phyloP scores from a whole-genome alignment of 108 stramenopile species.

The Skeletonema menzelii region DNA sequence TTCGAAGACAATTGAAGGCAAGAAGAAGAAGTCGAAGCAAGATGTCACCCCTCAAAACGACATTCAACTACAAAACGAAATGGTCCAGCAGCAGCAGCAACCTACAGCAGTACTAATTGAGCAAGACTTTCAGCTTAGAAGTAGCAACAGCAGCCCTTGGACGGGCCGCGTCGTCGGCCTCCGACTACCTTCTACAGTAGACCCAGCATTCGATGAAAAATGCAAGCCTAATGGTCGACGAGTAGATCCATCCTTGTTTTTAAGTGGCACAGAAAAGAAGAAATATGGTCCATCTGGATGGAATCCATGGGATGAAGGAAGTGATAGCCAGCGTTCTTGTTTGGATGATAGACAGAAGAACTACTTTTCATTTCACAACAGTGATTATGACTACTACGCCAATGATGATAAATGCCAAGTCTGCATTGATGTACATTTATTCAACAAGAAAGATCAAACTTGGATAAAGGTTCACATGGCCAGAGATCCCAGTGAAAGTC shows the following conservation, averaged over 20 bases:
- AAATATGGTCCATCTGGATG: not conserved
- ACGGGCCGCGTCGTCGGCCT: constrained; percentile 22
- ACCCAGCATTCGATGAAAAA: constrained; percentile 11
- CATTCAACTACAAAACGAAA: not conserved
- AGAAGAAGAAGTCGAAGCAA: not conserved
- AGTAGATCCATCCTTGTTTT: constrained; percentile 15
- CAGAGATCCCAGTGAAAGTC: constrained; percentile 27
- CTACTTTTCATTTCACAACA: not conserved
- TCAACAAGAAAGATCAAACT: not conserved
- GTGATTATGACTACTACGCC: constrained; percentile 13
- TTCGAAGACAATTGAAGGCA: not conserved
- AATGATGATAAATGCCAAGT: not conserved
- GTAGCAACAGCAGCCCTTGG: not conserved
- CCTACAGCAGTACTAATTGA: not conserved
- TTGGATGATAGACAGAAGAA: not conserved
- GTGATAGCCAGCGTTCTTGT: not conserved
- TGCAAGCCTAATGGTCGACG: constrained; percentile 14
- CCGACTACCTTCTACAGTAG: constrained; percentile 10
- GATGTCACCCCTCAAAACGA: not conserved
- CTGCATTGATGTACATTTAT: not conserved
- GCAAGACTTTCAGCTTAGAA: not conserved
- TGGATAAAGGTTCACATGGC: constrained; percentile 33
- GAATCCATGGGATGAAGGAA: constrained; percentile 14
- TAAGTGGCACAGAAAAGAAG: not conserved
- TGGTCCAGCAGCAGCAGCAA: not conserved